Evolutionary conservation across 371 early-diverging fungal species (phyloP).

Genomic region (Blakeslea trispora): DNA sequence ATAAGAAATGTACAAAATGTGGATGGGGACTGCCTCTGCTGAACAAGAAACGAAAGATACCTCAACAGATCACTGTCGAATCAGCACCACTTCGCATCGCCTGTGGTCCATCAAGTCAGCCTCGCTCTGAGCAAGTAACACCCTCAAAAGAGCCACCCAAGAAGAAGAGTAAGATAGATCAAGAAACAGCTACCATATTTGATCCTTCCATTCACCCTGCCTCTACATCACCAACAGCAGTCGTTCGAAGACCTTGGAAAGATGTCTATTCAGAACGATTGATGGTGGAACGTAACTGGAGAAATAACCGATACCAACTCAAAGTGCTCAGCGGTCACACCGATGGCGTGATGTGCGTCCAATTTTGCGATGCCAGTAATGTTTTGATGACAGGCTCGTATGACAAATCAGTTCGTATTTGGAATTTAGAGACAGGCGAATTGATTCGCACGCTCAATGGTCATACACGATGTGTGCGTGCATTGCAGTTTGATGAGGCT

Average conservation of each 20-base stretch:
- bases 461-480: constrained; percentile 86
- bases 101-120: constrained; percentile 12
- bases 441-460: constrained; percentile 73
- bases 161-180: constrained; percentile 10
- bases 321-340: constrained; percentile 72
- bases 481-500: constrained; percentile 84
- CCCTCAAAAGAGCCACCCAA: neutral
- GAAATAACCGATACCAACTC: constrained; percentile 65
- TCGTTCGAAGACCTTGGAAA: constrained; percentile 71
- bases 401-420: constrained; percentile 81
- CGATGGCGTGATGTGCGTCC: constrained; percentile 87
- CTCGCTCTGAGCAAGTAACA: neutral
- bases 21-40: constrained; percentile 91
- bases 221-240: neutral
- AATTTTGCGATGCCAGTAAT: constrained; percentile 75
- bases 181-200: constrained; percentile 1
- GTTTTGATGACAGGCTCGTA: constrained; percentile 84
- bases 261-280: constrained; percentile 82
- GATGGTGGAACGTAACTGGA: constrained; percentile 85
- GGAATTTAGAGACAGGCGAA: constrained; percentile 80
- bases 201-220: neutral
- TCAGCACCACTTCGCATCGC: constrained; percentile 16
- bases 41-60: constrained; percentile 31
- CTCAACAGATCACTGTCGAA: constrained; percentile 8
- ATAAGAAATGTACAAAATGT: constrained; percentile 89